phyloP scores from a whole-genome alignment of 768 basidiomycete genomes.

The Rhizopogon vinicolor region DNA sequence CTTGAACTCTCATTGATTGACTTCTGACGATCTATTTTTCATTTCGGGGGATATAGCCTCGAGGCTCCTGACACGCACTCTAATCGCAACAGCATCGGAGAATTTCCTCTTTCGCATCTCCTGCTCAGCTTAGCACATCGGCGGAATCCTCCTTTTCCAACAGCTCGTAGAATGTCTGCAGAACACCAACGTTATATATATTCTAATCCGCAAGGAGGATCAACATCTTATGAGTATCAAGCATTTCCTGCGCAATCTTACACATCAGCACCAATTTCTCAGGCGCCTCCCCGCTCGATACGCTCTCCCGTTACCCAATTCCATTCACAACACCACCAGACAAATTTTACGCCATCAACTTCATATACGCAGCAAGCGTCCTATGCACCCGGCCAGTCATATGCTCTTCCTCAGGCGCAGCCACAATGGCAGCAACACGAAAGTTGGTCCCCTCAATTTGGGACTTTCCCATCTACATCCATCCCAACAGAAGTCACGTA shows the following conservation, averaged over 20 bases:
- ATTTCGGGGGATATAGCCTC: conserved; percentile 34
- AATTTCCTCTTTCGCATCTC: conserved; percentile 21
- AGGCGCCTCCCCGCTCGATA: conserved; percentile 23
- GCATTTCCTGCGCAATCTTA: conserved; percentile 31
- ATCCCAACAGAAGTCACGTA: conserved; percentile 32
- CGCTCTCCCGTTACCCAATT: conserved; percentile 28
- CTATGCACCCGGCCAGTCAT: conserved; percentile 24
- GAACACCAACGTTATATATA: conserved; percentile 52
- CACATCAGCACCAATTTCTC: conserved; percentile 22
- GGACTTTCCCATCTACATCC: conserved; percentile 29
- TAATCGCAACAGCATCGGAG: conserved; percentile 16
- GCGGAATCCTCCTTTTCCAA: conserved; percentile 13
- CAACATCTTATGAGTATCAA: conserved; percentile 47
- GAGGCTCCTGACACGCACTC: conserved; percentile 26
- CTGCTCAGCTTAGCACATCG: conserved; percentile 9
- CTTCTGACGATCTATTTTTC: conserved; percentile 26
- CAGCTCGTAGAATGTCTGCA: conserved; percentile 35
- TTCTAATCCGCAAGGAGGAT: conserved; percentile 38
- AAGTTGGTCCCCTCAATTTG: conserved; percentile 31
- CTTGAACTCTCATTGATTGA: conserved; percentile 26
- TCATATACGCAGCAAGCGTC: conserved; percentile 24
- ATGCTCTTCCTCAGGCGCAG: conserved; percentile 22
- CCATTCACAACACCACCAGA: conserved; percentile 25
- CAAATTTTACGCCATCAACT: conserved; percentile 20
- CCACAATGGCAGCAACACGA: conserved; percentile 35